Evolutionary conservation across 2,329 filamentous ascomycete genomes (phyloP).

Genomic region (Aspergillus fischeri): DNA sequence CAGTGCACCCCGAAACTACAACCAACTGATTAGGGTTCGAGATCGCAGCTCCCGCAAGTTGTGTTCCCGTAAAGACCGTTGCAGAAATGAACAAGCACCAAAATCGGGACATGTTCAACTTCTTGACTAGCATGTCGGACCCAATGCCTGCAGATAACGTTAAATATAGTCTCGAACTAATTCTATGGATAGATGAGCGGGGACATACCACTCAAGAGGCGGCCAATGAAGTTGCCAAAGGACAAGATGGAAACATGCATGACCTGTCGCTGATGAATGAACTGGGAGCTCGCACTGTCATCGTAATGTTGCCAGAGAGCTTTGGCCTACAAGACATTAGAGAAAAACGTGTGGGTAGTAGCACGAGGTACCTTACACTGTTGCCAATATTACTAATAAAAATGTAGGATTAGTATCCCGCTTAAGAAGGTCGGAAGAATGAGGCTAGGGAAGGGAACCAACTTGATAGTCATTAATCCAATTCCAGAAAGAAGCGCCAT

Average conservation of each 20-base stretch:
- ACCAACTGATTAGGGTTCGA: slow-evolving; percentile 72
- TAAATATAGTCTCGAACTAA: slow-evolving; percentile 12
- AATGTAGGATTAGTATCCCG: slow-evolving; percentile 26
- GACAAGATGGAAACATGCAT: slow-evolving; percentile 95
- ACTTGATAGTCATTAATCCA: slow-evolving; percentile 99
- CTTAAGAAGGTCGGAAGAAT: not conserved
- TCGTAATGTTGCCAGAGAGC: slow-evolving; percentile 88
- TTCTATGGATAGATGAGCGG: slow-evolving; percentile 5
- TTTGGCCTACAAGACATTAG: slow-evolving; percentile 47
- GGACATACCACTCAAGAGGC: slow-evolving; percentile 66
- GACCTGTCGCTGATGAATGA: slow-evolving; percentile 76
- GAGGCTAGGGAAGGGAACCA: slow-evolving; percentile 1
- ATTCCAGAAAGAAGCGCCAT: slow-evolving; percentile 90
- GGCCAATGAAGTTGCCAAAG: slow-evolving; percentile 76
- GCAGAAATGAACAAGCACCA: slow-evolving; percentile 86
- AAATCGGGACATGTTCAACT: slow-evolving; percentile 72
- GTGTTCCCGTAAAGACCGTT: slow-evolving; percentile 71
- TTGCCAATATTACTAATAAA: slow-evolving; percentile 82
- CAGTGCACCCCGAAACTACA: slow-evolving; percentile 76
- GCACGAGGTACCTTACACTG: slow-evolving; percentile 48
- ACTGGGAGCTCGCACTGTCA: slow-evolving; percentile 64
- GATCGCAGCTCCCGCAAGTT: slow-evolving; percentile 70
- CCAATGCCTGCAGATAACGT: slow-evolving; percentile 61
- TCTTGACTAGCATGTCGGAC: slow-evolving; percentile 83
- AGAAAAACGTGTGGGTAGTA: not conserved